phyloP scores from a whole-genome alignment of 768 basidiomycete genomes.

The Lentinula sp. region DNA sequence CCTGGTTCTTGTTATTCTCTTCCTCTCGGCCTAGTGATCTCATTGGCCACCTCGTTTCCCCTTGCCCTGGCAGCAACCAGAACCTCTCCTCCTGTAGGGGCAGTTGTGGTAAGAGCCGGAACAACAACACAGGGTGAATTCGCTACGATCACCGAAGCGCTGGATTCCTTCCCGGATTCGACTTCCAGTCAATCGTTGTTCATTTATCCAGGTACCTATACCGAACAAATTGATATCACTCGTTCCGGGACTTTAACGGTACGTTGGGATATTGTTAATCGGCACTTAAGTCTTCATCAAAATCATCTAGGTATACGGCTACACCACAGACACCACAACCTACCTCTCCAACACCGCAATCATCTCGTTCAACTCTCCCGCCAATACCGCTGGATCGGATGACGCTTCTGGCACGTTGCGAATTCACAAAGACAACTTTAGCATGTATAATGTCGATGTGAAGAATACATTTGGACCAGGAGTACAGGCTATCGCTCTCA shows the following conservation, averaged over 20 bases:
- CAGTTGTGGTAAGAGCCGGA: conserved; percentile 33
- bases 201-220: conserved; percentile 42
- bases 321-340: conserved; percentile 31
- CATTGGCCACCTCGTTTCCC: background rate
- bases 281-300: background rate
- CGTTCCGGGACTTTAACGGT: conserved; percentile 38
- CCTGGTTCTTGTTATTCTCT: no score
- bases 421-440: conserved; percentile 40
- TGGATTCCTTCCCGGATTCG: conserved; percentile 36
- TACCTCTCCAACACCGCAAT: conserved; percentile 34
- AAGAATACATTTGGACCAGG: conserved; percentile 40
- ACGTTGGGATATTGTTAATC: background rate
- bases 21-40: no score
- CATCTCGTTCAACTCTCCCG: conserved; percentile 28
- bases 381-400: conserved; percentile 32
- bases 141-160: conserved; percentile 30
- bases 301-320: conserved; percentile 33
- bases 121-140: conserved; percentile 34
- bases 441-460: conserved; percentile 45
- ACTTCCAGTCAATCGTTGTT: conserved; percentile 32
- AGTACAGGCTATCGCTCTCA: conserved; percentile 42
- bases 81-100: conserved; percentile 35
- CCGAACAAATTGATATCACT: conserved; percentile 38
- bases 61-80: conserved; percentile 25
- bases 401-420: conserved; percentile 44